phyloP scores from a whole-genome alignment of 2,329 filamentous ascomycete genomes.

The Westerdykella aurantiaca region DNA sequence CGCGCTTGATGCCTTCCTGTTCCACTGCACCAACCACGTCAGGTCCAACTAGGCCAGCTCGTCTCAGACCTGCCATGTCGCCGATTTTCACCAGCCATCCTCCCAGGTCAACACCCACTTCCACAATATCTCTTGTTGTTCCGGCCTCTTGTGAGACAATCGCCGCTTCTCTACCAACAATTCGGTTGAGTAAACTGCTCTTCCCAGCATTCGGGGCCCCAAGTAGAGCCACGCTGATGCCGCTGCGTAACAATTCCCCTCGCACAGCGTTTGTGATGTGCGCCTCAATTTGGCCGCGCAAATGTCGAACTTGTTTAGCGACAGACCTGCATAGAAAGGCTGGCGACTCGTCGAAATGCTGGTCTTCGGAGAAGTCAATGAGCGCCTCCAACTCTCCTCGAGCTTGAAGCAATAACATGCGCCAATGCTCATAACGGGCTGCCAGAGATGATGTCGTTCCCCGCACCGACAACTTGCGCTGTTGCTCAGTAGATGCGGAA shows the following conservation, averaged over 20 bases:
- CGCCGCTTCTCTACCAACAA: constrained; percentile 87
- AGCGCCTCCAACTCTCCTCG: constrained; percentile 89
- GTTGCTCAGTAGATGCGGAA: constrained; percentile 76
- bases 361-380: constrained; percentile 96
- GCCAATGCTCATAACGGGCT: constrained; percentile 76
- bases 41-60: constrained; percentile 30
- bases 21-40: constrained; percentile 66
- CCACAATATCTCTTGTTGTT: constrained; percentile 89
- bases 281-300: constrained; percentile 58
- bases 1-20: constrained; percentile 82
- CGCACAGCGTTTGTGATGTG: constrained; percentile 74
- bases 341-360: constrained; percentile 90
- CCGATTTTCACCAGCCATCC: constrained; percentile 92
- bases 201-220: constrained; percentile 94
- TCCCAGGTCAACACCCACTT: constrained; percentile 80
- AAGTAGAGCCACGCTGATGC: constrained; percentile 78
- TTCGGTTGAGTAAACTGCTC: constrained; percentile 82
- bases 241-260: constrained; percentile 76
- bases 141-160: constrained; percentile 92
- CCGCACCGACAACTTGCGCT: constrained; percentile 77
- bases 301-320: constrained; percentile 53
- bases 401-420: constrained; percentile 67
- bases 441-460: constrained; percentile 67
- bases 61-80: constrained; percentile 85
- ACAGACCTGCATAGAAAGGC: constrained; percentile 66